Base-by-base conservation (phyloP, 1,284 basidiomycete genomes). In the Cryptococcus amylolentus region DNA sequence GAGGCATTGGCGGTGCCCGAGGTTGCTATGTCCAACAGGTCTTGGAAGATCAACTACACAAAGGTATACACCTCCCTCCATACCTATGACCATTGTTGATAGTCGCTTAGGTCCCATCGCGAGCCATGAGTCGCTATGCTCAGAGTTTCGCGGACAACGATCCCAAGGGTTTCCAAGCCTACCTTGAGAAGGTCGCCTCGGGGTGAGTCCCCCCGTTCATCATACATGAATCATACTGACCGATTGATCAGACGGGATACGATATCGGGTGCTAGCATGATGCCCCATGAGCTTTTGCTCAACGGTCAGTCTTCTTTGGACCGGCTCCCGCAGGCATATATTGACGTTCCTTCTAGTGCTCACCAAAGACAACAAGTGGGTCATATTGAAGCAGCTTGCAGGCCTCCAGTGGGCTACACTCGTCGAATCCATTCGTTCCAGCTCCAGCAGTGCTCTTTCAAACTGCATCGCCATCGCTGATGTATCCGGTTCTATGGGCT, bases 401-500 rank as follows among this genome's bases (percentile, higher is more conserved):
- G 82, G 87, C 57, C 81, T 79, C 0, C 87, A 88, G 68, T 89
- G 87, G 87, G 79, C 80, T 54, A 76, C 83, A 0, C 77, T 88
- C 35, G 74, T 88, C 18, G 71, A 78, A 14, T 78, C 79, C 8
- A 72, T 88, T 9, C 75, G 78, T 13, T 82, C 83, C 41, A 77
- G 81, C 0, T 85, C 85, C 0, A 27, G 44, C 31, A 48, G 46
- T 27, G 70, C 75, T 10, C 64, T 89, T 41, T 81, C 85, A 0
- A 86, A 84, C 61, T 79, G 81, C 8, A 71, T 88, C n/a, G 86
- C 86, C 0, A 68, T 88, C 12, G 87, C 85, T 67, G 87, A 88
- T 64, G 86, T 88, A 13, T 87, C 85, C 0, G 86, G 85, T 0
- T 86, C 85, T 1, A 88, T 88, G 87, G 84, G 84, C 0, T 43